phyloP scores from a whole-genome alignment of 768 basidiomycete species.

The Russula lepida region DNA sequence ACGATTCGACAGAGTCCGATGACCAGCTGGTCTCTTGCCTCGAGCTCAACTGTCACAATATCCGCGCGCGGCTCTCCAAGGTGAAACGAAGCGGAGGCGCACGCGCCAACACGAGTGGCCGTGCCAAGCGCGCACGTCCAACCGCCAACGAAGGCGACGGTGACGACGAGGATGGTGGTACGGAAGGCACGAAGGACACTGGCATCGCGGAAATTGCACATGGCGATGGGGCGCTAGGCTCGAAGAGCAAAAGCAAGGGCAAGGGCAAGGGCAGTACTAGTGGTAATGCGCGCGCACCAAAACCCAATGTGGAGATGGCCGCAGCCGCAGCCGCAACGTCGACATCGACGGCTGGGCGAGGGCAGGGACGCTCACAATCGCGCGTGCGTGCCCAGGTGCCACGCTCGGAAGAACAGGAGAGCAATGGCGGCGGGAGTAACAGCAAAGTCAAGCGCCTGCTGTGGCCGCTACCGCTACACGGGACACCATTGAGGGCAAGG shows the following conservation, averaged over 20 bases:
- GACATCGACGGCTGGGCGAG: neutral
- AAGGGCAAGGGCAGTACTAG: constrained; percentile 6
- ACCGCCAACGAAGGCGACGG: constrained; percentile 6
- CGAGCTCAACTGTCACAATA: constrained; percentile 45
- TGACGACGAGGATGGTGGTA: constrained; percentile 24
- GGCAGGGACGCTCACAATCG: no score
- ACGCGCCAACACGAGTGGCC: constrained; percentile 17
- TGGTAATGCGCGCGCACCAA: neutral
- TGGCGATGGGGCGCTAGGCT: constrained; percentile 18
- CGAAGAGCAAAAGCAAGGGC: neutral
- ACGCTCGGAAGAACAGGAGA: neutral
- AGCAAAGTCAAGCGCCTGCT: neutral
- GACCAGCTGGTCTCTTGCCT: constrained; percentile 64
- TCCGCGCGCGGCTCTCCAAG: constrained; percentile 23
- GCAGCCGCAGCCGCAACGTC: neutral
- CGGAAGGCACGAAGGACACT: constrained; percentile 27
- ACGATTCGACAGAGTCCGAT: constrained; percentile 56
- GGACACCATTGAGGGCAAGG: constrained; percentile 2
- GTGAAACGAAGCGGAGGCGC: neutral
- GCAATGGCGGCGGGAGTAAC: constrained; percentile 3
- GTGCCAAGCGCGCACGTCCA: constrained; percentile 26
- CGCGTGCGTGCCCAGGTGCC: neutral
- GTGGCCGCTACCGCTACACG: neutral
- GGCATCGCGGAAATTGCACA: constrained; percentile 28
- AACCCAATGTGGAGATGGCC: neutral